Percentiles rank a stretch among this genome's conserved stretches.
Conservation (phyloP, 1,284 basidiomycete genomes). For the Malassezia pachydermatis region DNA sequence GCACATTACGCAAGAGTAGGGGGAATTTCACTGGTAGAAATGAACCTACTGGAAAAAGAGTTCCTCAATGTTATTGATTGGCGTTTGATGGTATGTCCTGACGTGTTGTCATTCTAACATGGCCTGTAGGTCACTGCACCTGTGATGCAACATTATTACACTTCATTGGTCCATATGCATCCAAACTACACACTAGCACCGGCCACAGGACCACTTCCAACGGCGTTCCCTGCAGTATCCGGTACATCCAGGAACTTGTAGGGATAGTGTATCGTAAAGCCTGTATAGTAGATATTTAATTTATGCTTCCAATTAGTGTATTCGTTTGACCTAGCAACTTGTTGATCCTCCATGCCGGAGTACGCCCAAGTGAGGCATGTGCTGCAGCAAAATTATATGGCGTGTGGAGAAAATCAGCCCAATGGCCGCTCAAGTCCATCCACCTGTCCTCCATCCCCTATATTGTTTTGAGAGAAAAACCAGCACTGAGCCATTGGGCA, state of each 20-base stretch:
- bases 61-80: conserved; percentile 45
- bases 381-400: too few species aligned
- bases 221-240: conserved; percentile 3
- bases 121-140: conserved; percentile 22
- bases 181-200: conserved; percentile 18
- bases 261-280: background rate
- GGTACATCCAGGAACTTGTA: background rate
- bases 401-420: too few species aligned
- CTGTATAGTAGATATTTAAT: too few species aligned
- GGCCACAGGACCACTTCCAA: conserved; percentile 5
- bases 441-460: too few species aligned
- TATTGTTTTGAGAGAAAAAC: too few species aligned
- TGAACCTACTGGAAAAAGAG: conserved; percentile 47
- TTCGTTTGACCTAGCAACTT: too few species aligned
- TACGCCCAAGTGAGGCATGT: too few species aligned
- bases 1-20: conserved; percentile 45
- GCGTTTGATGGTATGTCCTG: conserved; percentile 26
- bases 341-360: too few species aligned
- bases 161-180: conserved; percentile 37
- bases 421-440: too few species aligned
- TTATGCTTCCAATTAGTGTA: too few species aligned
- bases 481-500: too few species aligned
- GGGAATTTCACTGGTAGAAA: conserved; percentile 43
- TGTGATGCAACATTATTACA: conserved; percentile 45
- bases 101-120: background rate